phyloP scores from a whole-genome alignment of 495 filamentous ascomycete species.

The Daldinia vernicosa region DNA sequence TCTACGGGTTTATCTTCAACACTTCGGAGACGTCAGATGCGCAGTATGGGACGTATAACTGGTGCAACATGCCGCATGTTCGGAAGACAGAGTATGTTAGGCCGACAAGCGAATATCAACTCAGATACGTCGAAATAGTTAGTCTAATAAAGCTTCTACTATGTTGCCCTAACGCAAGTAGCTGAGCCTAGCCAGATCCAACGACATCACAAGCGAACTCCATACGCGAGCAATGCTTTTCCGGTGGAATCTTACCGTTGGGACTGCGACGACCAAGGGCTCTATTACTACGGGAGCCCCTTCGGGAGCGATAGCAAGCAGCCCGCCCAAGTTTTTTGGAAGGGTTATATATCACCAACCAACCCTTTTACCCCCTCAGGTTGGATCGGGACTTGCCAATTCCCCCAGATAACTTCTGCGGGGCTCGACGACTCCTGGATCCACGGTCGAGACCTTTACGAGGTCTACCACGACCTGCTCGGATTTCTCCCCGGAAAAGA shows the following conservation, averaged over 20 bases:
- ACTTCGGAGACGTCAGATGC: slow-evolving; percentile 58
- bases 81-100: slow-evolving; percentile 63
- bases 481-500: slow-evolving; percentile 61
- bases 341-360: slow-evolving; percentile 58
- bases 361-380: slow-evolving; percentile 69
- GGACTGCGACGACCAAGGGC: slow-evolving; percentile 67
- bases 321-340: slow-evolving; percentile 64
- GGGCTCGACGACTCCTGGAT: slow-evolving; percentile 72
- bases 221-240: slow-evolving; percentile 73
- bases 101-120: slow-evolving; percentile 57
- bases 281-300: slow-evolving; percentile 69
- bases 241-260: slow-evolving; percentile 70
- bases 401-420: slow-evolving; percentile 72
- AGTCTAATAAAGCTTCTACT: slow-evolving; percentile 25
- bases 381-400: slow-evolving; percentile 72
- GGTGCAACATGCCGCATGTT: slow-evolving; percentile 83
- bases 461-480: slow-evolving; percentile 68
- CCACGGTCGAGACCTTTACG: slow-evolving; percentile 71
- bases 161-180: not conserved
- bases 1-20: slow-evolving; percentile 73
- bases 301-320: slow-evolving; percentile 48
- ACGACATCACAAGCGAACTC: slow-evolving; percentile 77
- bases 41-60: slow-evolving; percentile 70
- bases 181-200: slow-evolving; percentile 61
- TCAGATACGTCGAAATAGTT: slow-evolving; percentile 74